Conservation (phyloP, 23 red algal genomes). For the Gracilariopsis chorda region DNA sequence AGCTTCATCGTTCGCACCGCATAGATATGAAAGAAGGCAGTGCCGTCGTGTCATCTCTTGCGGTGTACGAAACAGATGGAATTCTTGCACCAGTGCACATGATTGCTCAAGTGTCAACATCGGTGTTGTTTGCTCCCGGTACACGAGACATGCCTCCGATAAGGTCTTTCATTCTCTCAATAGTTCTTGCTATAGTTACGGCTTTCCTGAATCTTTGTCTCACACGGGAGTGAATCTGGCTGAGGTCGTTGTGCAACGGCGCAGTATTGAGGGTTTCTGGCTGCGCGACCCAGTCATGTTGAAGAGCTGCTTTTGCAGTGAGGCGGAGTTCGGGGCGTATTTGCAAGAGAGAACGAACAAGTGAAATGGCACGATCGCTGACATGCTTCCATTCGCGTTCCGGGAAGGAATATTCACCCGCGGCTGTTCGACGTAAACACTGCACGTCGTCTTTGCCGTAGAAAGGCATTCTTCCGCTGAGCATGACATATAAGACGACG, state of each 20-base stretch:
- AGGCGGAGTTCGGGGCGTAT: conserved; percentile 79
- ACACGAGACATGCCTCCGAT: conserved; percentile 6
- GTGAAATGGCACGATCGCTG: conserved; percentile 62
- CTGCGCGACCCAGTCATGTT: conserved; percentile 78
- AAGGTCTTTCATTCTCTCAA: conserved; percentile 63
- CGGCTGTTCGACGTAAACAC: conserved; percentile 59
- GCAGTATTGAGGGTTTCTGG: conserved; percentile 39
- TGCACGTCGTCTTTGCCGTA: conserved; percentile 86
- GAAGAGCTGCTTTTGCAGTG: conserved; percentile 70
- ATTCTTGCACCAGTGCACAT: too few species aligned
- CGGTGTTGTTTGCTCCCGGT: too few species aligned
- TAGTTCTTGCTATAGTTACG: conserved; percentile 44
- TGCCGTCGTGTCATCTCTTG: too few species aligned
- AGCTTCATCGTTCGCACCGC: too few species aligned
- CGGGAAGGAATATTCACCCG: conserved; percentile 73
- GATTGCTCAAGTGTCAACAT: too few species aligned
- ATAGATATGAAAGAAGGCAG: too few species aligned
- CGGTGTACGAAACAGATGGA: too few species aligned
- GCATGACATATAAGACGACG: conserved; percentile 96
- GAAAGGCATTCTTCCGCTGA: conserved; percentile 97
- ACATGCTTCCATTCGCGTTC: conserved; percentile 73
- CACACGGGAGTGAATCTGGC: conserved; percentile 53
- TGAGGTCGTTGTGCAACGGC: conserved; percentile 65
- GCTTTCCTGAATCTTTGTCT: conserved; percentile 67
- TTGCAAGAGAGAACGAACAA: conserved; percentile 77